These are phyloP conservation scores for Psilocybe azurescens DNA, from an alignment of 768 basidiomycete species.

Conservation along the genomic window DNA sequence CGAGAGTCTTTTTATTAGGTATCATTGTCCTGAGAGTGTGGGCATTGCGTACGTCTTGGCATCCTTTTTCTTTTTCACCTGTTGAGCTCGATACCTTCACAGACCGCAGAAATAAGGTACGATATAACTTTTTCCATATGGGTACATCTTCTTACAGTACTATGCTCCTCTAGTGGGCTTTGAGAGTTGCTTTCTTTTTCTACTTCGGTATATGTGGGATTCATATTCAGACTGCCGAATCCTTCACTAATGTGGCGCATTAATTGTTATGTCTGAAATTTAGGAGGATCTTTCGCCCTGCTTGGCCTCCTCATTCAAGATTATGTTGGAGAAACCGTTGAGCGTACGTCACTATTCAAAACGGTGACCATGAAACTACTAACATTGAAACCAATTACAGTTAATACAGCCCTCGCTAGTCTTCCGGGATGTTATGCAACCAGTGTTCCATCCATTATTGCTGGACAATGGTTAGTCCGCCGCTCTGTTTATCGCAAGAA, in stretches of 20 bases:
- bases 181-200: conserved; percentile 27
- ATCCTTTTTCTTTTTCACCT: conserved; percentile 6
- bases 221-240: background rate
- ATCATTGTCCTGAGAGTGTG: conserved; percentile 32
- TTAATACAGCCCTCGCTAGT: conserved; percentile 22
- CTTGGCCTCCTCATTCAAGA: conserved; percentile 29
- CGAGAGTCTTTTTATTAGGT: conserved; percentile 15
- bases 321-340: conserved; percentile 31
- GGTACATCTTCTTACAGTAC: conserved; percentile 5
- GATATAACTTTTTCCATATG: background rate
- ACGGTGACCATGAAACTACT: background rate
- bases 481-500: background rate
- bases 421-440: conserved; percentile 37
- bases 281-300: conserved; percentile 31
- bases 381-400: conserved; percentile 11
- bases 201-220: conserved; percentile 25
- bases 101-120: conserved; percentile 25
- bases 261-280: background rate
- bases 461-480: conserved; percentile 30
- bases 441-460: conserved; percentile 31
- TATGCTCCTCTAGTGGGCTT: conserved; percentile 11
- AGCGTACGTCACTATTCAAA: conserved; percentile 22
- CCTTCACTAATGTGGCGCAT: background rate
- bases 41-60: conserved; percentile 29
- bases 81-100: conserved; percentile 14